phyloP scores from a whole-genome alignment of 192 early-diverging fungal genomes.

The Linnemannia zychae region DNA sequence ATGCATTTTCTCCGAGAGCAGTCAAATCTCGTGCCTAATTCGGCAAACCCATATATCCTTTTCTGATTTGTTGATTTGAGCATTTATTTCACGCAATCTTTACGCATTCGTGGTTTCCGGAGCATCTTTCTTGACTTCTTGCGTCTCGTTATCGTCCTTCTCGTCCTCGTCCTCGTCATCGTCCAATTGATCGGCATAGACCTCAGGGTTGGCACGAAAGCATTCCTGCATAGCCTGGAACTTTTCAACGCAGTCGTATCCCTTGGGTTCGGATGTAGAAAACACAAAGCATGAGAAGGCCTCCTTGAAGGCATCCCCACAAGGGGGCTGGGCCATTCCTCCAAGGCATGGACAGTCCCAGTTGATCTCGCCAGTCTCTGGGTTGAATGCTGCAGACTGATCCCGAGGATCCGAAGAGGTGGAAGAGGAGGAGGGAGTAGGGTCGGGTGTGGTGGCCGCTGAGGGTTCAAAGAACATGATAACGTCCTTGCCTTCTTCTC shows the following conservation, averaged over 20 bases:
- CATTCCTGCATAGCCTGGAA: constrained; percentile 97
- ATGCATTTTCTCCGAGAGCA: too few species aligned
- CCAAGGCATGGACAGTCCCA: constrained; percentile 98
- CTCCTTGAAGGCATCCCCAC: constrained; percentile 95
- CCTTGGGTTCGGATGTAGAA: constrained; percentile 94
- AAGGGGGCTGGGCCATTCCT: constrained; percentile 96
- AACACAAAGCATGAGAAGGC: constrained; percentile 99
- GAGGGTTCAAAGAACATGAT: constrained; percentile 59
- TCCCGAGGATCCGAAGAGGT: constrained; percentile 31
- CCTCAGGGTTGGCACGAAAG: constrained; percentile 91
- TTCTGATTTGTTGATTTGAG: background rate
- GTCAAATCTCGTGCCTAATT: too few species aligned
- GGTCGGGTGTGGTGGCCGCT: constrained; percentile 30
- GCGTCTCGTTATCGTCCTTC: constrained; percentile 44
- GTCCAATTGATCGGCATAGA: constrained; percentile 76
- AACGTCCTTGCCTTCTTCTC: constrained; percentile 58
- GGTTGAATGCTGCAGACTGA: constrained; percentile 76
- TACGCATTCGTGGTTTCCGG: constrained; percentile 8
- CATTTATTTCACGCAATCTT: background rate
- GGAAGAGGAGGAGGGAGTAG: background rate
- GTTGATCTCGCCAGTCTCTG: constrained; percentile 92
- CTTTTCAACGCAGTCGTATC: constrained; percentile 94
- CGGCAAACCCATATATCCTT: too few species aligned
- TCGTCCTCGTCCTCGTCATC: constrained; percentile 62
- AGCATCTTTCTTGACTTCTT: background rate